Conservation (phyloP, 2,329 filamentous ascomycete species). For the Colletotrichum sp. region DNA sequence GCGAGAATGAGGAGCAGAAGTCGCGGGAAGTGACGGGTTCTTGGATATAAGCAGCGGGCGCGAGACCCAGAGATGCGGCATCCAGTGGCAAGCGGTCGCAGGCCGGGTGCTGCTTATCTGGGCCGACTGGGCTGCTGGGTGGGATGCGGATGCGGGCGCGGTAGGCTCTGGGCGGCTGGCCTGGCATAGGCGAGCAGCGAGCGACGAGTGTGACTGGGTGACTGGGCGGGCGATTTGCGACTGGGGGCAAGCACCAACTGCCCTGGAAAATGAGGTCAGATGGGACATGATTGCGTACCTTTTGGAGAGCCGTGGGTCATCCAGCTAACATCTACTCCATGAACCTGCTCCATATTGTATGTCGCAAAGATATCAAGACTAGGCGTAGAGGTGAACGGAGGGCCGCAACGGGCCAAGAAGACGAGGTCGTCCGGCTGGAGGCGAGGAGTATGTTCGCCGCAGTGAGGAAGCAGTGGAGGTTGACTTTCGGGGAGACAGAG, state of each 20-base stretch:
- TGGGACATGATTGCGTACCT: slow-evolving; percentile 60
- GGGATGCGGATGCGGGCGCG: background rate
- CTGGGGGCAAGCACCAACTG: slow-evolving; percentile 3
- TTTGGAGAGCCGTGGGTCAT: slow-evolving; percentile 81
- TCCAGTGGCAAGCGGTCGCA: slow-evolving; percentile 6
- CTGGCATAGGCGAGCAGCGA: background rate
- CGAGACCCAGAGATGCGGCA: background rate
- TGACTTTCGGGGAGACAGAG: background rate
- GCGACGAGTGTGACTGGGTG: background rate
- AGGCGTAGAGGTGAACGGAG: background rate
- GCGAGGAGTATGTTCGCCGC: background rate
- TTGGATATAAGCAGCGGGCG: slow-evolving; percentile 5
- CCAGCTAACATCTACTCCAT: slow-evolving; percentile 89
- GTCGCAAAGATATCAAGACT: slow-evolving; percentile 16
- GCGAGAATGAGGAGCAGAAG: background rate
- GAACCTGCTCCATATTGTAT: slow-evolving; percentile 75
- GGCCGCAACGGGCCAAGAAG: slow-evolving; percentile 3
- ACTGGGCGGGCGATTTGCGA: background rate
- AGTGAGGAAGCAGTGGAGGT: background rate
- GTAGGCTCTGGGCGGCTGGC: background rate
- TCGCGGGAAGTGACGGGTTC: background rate
- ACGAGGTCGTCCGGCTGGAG: background rate
- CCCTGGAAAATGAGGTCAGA: slow-evolving; percentile 19
- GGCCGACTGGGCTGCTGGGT: slow-evolving; percentile 3
- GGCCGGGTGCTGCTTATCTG: slow-evolving; percentile 13